Percentiles rank a stretch among this genome's conserved stretches.
phyloP scores from a whole-genome alignment of 1,284 basidiomycete genomes.

The Malassezia obtusa region DNA sequence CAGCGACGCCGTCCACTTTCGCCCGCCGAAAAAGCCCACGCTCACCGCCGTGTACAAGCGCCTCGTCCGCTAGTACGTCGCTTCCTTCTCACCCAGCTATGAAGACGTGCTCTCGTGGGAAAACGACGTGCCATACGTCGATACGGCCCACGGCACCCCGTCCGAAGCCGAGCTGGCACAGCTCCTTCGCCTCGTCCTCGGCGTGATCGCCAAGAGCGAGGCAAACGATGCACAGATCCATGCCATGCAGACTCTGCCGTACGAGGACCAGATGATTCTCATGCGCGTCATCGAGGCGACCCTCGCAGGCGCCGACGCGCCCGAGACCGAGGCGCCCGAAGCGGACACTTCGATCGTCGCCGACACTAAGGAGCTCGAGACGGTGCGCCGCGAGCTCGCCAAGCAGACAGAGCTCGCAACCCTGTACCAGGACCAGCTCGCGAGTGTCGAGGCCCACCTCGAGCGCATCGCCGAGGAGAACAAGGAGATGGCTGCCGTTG shows the following conservation, averaged over 20 bases:
- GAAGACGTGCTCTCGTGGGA: not conserved
- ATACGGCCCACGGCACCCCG: not conserved
- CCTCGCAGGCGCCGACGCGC: slow-evolving; percentile 18
- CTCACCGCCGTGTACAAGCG: not conserved
- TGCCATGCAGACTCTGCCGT: slow-evolving; percentile 67
- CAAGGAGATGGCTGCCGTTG: not conserved
- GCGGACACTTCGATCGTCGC: not conserved
- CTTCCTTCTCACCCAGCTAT: not conserved
- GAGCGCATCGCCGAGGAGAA: slow-evolving; percentile 6
- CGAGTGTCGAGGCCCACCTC: not conserved
- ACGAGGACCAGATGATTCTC: slow-evolving; percentile 68
- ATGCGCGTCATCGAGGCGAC: slow-evolving; percentile 56
- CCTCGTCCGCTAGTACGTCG: not conserved
- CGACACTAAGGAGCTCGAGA: not conserved
- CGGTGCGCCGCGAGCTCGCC: slow-evolving; percentile 1
- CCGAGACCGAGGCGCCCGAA: not conserved
- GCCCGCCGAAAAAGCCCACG: not conserved
- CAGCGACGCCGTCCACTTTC: slow-evolving; percentile 8
- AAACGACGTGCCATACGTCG: not conserved
- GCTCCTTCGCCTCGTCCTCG: slow-evolving; percentile 74
- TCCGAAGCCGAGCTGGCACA: slow-evolving; percentile 56
- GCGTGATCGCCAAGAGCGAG: slow-evolving; percentile 72
- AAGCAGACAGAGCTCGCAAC: not conserved
- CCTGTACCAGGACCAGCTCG: slow-evolving; percentile 9
- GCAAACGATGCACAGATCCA: slow-evolving; percentile 69